Percentiles rank a stretch among this genome's conserved stretches.
phyloP scores from a whole-genome alignment of 176 grass and related monocot species.

The Sorghum bicolor region Sorghum_bicolor_NCBIv3 NC_012871.2:68920001-68920500 shows the following conservation, averaged over 20 bases:
- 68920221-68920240: neutral
- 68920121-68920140: neutral
- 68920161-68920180: neutral
- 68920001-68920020: conserved; percentile 3
- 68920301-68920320: neutral
- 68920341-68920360: neutral
- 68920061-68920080: neutral
- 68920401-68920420: neutral
- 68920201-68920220: neutral
- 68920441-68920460: neutral
- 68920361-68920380: neutral
- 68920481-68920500: conserved; percentile 80
- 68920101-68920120: neutral
- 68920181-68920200: neutral
- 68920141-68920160: neutral
- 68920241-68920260: neutral
- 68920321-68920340: neutral
- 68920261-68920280: neutral
- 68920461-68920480: conserved; percentile 90
- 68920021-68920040: neutral
- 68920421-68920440: neutral
- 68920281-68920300: neutral
- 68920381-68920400: neutral
- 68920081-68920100: neutral
- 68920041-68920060: neutral